A percentile compares a stretch with the other conserved stretches of the same genome.
These are phyloP conservation scores for Trichoderma virens DNA, from an alignment of 495 filamentous ascomycete species.

Conservation along the genomic window DNA sequence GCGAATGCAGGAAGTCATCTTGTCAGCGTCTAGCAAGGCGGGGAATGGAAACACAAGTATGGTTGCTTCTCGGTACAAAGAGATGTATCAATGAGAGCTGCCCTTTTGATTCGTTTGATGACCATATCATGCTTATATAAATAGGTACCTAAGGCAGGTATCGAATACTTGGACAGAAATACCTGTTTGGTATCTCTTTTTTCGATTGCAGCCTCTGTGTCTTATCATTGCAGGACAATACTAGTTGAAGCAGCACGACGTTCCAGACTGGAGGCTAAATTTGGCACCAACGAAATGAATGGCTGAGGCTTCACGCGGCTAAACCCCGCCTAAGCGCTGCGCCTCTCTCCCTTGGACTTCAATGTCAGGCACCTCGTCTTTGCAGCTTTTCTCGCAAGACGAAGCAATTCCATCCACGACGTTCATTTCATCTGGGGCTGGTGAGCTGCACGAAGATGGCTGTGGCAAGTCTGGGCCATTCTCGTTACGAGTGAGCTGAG, in stretches of 20 bases:
- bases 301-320: background rate
- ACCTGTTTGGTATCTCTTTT: too few species aligned
- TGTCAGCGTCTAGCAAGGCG: too few species aligned
- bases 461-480: background rate
- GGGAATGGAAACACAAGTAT: too few species aligned
- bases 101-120: too few species aligned
- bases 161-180: too few species aligned
- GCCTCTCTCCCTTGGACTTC: background rate
- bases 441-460: background rate
- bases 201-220: too few species aligned
- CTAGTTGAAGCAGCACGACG: too few species aligned
- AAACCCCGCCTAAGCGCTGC: background rate
- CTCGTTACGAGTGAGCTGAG: background rate
- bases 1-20: background rate
- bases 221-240: too few species aligned
- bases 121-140: too few species aligned
- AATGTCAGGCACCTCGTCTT: background rate
- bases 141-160: too few species aligned
- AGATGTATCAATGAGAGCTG: too few species aligned
- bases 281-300: background rate
- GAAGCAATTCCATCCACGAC: background rate
- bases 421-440: background rate
- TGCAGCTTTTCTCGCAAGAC: background rate
- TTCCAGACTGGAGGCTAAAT: background rate
- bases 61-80: too few species aligned